Evolutionary conservation across 75 land plant genomes (phyloP).

Genomic region (Sequoia sempervirens): DNA sequence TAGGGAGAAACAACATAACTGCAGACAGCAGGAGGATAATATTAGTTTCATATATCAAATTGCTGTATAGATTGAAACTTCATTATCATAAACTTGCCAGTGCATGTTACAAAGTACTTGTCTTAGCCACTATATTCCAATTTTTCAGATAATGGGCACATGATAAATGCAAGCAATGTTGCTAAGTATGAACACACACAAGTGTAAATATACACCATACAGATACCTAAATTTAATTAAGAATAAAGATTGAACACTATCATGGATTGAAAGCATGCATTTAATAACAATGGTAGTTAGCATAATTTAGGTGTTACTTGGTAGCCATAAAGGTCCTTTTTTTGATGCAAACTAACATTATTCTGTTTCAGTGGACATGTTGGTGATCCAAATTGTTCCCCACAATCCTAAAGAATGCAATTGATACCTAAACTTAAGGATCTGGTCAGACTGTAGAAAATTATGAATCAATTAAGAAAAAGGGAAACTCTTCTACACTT

Average conservation of each 20-base stretch:
- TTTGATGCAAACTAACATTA: not conserved
- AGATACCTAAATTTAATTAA: not conserved
- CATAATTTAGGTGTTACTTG: not conserved
- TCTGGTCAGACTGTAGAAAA: too few relatives aligned
- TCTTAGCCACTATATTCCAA: not conserved
- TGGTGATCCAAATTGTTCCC: too few relatives aligned
- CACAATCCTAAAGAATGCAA: too few relatives aligned
- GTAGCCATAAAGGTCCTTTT: not conserved
- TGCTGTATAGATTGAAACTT: not conserved
- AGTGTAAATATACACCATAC: not conserved
- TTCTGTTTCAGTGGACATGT: not conserved
- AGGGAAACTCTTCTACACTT: too few relatives aligned
- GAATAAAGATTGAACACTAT: not conserved
- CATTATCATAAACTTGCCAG: not conserved
- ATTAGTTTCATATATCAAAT: not conserved
- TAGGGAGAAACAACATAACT: conserved; percentile 95
- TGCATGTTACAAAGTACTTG: not conserved
- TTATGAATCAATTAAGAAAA: too few relatives aligned
- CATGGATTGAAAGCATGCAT: not conserved
- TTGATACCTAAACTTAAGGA: too few relatives aligned
- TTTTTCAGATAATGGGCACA: not conserved
- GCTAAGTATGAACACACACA: not conserved
- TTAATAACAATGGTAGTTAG: not conserved
- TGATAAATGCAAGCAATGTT: not conserved
- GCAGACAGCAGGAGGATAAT: conserved; percentile 12